Base-by-base conservation (phyloP, 768 basidiomycete species). In the Xerocomellus intermedius region DNA sequence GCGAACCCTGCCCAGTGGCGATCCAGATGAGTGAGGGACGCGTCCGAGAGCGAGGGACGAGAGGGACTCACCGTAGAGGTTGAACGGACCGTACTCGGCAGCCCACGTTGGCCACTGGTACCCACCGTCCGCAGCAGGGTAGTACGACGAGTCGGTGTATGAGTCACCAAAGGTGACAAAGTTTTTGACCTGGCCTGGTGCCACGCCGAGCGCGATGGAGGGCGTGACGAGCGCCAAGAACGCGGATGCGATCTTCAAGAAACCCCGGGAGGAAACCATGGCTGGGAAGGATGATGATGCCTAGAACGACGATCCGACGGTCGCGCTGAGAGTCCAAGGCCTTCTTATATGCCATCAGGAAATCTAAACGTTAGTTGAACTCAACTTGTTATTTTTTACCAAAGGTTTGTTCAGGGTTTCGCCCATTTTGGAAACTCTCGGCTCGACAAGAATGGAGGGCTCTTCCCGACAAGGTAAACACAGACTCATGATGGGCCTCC, bases 101-200 rank as follows among this genome's bases (percentile, higher is more conserved):
- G 79, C 82, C 56, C 83, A 86, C 0, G 79, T 73, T 2, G 86
- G 85, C 86, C 86, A 87, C 13, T 82, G 70, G 5, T 74, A 76
- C 3, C 79, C 81, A 9, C 76, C 75, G 48, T 74, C 71, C 2
- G 70, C 71, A 12, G 65, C 22, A 14, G 59, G 55, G 37, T 68
- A 68, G 46, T 62, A 67, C 8, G 76, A 78, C 2, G 80, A 66
- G 55, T 87, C 85, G 0, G 83, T 83, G 61, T 84, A 86, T 47
- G 80, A 82, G 68, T 87, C 85, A 4, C 86, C 85, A 53, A 87
- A 88, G 0, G 84, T 85, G 50, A 84, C 85, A 14, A 87, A 74
- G 54, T 81, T 79, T 64, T 81, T 82, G 54, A 87, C 84, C 57
- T 83, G 81, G 7, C 72, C 73, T 0, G 74, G 69, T 22, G 59